Evolutionary conservation across 2,329 filamentous ascomycete species (phyloP).

Genomic region (Helotiales sp.): DNA sequence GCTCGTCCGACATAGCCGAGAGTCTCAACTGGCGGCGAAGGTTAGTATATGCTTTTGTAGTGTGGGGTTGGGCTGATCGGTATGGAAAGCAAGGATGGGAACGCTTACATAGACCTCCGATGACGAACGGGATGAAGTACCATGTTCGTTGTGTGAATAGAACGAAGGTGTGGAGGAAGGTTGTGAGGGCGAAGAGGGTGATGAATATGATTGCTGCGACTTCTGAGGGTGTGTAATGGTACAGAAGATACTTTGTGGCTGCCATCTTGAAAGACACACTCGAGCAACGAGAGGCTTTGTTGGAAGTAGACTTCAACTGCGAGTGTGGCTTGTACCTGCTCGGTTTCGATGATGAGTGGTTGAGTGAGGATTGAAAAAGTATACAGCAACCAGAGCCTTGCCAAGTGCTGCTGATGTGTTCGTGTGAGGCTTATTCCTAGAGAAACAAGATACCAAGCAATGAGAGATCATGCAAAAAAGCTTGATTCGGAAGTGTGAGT

Average conservation of each 20-base stretch:
- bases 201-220: constrained; percentile 44
- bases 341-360: no score
- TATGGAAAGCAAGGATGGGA: neutral
- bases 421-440: no score
- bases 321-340: no score
- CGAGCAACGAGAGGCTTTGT: neutral
- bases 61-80: constrained; percentile 1
- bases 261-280: neutral
- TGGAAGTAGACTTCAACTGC: neutral
- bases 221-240: constrained; percentile 49
- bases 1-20: constrained; percentile 38
- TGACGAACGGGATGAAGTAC: constrained; percentile 51
- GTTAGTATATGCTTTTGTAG: neutral
- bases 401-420: no score
- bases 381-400: no score
- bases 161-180: constrained; percentile 39
- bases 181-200: constrained; percentile 41
- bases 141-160: constrained; percentile 43
- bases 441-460: no score
- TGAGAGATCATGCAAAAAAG: no score
- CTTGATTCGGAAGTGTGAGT: neutral
- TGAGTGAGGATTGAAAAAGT: no score
- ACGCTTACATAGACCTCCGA: constrained; percentile 51
- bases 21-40: constrained; percentile 36
- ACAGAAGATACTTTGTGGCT: constrained; percentile 33